These are phyloP conservation scores for Themeda triandra DNA, from an alignment of 176 grass and related monocot genomes.

Conservation along the genomic window DNA sequence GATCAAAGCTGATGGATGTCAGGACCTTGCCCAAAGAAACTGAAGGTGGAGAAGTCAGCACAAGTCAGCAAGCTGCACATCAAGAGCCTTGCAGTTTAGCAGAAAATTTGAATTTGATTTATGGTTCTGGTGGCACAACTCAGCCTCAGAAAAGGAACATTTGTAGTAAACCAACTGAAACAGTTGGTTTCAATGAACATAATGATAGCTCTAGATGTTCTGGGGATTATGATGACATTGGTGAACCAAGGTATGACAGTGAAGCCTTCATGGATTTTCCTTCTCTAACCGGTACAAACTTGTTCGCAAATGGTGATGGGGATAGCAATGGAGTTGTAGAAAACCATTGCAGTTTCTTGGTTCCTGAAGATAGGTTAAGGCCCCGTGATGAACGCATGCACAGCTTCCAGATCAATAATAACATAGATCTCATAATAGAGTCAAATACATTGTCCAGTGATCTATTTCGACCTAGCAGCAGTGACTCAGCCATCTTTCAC, in stretches of 20 bases:
- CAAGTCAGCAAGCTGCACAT: slow-evolving; percentile 41
- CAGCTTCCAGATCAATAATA: slow-evolving; percentile 95
- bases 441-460: slow-evolving; percentile 51
- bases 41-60: slow-evolving; percentile 41
- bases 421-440: slow-evolving; percentile 94
- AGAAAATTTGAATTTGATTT: slow-evolving; percentile 38
- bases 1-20: slow-evolving; percentile 94
- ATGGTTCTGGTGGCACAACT: slow-evolving; percentile 38
- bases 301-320: slow-evolving; percentile 53
- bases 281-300: slow-evolving; percentile 61
- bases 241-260: slow-evolving; percentile 83
- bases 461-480: slow-evolving; percentile 53
- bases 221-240: slow-evolving; percentile 47
- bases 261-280: slow-evolving; percentile 58
- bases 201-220: slow-evolving; percentile 52
- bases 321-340: slow-evolving; percentile 42
- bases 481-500: slow-evolving; percentile 43
- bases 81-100: slow-evolving; percentile 31
- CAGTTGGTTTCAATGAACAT: slow-evolving; percentile 52
- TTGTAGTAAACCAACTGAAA: slow-evolving; percentile 65
- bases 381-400: slow-evolving; percentile 58
- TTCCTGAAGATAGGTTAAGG: slow-evolving; percentile 49
- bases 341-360: slow-evolving; percentile 38
- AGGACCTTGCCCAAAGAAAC: slow-evolving; percentile 81
- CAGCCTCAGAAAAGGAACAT: slow-evolving; percentile 41